phyloP scores from a whole-genome alignment of 441 rosid genomes.

The Mallotus repandus region DNA sequence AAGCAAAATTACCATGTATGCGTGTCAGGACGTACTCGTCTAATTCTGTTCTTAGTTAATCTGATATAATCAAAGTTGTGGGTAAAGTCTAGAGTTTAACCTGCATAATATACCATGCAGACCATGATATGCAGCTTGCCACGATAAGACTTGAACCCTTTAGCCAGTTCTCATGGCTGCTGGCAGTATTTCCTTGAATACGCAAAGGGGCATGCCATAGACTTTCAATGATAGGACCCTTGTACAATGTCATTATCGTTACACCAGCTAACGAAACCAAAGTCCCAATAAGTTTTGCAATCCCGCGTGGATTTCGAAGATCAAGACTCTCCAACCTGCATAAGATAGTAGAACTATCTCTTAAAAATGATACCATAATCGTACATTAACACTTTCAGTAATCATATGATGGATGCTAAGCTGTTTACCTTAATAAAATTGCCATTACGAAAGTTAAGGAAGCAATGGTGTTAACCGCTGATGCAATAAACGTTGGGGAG shows the following conservation, averaged over 20 bases:
- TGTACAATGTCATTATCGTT: constrained; percentile 56
- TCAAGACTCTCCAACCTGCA: constrained; percentile 55
- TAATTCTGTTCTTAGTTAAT: background rate
- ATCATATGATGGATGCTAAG: constrained; percentile 10
- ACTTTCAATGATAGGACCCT: constrained; percentile 47
- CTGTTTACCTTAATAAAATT: constrained; percentile 41
- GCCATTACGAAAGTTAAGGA: constrained; percentile 59
- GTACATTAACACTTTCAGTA: background rate
- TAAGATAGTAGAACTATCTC: no score
- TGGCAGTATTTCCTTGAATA: constrained; percentile 23
- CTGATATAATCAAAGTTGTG: background rate
- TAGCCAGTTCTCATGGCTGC: constrained; percentile 44
- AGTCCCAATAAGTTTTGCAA: constrained; percentile 57
- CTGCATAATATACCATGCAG: constrained; percentile 67
- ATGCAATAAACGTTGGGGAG: constrained; percentile 62
- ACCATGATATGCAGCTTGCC: constrained; percentile 63
- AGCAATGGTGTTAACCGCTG: constrained; percentile 52
- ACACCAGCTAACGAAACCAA: constrained; percentile 53
- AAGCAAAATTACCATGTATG: background rate
- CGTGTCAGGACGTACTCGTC: background rate
- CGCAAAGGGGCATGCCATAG: constrained; percentile 41
- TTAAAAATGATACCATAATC: background rate
- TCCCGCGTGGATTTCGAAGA: constrained; percentile 49
- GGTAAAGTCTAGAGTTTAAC: constrained; percentile 20
- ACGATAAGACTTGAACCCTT: constrained; percentile 58